phyloP scores from a whole-genome alignment of 108 stramenopile genomes.

The Craspedostauros australis region DNA sequence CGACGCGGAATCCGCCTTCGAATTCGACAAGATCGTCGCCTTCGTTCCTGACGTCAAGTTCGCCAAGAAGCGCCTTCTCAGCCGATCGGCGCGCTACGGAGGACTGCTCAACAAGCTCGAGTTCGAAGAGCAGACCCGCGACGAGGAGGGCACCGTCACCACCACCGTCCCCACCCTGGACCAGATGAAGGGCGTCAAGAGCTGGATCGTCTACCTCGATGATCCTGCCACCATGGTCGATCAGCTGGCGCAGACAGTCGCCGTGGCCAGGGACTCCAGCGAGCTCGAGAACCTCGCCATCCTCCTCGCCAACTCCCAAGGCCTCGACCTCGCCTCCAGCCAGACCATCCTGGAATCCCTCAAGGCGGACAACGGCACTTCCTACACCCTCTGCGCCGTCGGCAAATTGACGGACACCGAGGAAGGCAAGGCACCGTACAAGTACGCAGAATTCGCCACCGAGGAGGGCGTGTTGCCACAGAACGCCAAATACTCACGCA shows the following conservation, averaged over 20 bases:
- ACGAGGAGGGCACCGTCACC: conserved; percentile 4
- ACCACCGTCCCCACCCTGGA: conserved; percentile 38
- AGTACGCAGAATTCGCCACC: conserved; percentile 32
- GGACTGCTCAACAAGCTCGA: conserved; percentile 84
- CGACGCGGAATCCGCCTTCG: conserved; percentile 66
- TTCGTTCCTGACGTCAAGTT: conserved; percentile 58
- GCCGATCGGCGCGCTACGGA: conserved; percentile 81
- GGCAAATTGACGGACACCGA: conserved; percentile 56
- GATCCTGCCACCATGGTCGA: conserved; percentile 14
- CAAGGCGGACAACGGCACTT: conserved; percentile 38
- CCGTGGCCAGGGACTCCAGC: conserved; percentile 31
- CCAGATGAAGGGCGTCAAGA: conserved; percentile 53
- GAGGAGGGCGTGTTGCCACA: conserved; percentile 23
- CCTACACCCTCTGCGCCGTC: conserved; percentile 67
- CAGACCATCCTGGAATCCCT: conserved; percentile 36
- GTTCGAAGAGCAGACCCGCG: conserved; percentile 37
- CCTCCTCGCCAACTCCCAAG: conserved; percentile 51
- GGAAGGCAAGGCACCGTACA: conserved; percentile 60
- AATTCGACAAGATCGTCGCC: conserved; percentile 77
- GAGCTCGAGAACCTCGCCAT: conserved; percentile 66
- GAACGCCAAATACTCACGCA: conserved; percentile 51
- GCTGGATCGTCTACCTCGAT: conserved; percentile 60
- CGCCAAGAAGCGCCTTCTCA: conserved; percentile 85
- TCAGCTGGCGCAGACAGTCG: conserved; percentile 27
- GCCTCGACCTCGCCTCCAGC: conserved; percentile 24